Percentiles rank a stretch among this genome's conserved stretches.
Evolutionary conservation across 495 filamentous ascomycete genomes (phyloP).

Genomic region (Podospora tetraspora): DNA sequence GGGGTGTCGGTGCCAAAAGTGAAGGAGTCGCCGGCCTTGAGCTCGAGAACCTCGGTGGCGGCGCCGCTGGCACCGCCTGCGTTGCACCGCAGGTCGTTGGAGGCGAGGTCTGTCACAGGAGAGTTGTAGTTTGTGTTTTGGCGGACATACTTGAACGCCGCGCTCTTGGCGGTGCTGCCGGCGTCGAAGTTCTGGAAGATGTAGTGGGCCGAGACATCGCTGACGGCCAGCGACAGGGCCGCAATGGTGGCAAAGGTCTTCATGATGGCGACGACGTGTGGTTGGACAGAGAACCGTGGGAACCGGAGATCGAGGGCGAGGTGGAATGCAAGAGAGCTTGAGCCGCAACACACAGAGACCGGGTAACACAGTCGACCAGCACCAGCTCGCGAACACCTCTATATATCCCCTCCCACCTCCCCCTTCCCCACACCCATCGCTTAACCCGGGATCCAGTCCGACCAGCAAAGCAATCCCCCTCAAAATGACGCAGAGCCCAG

Average conservation of each 20-base stretch:
- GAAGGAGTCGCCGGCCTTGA: conserved; percentile 48
- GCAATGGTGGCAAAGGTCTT: conserved; percentile 33
- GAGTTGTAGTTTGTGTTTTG: conserved; percentile 56
- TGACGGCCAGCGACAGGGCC: conserved; percentile 34
- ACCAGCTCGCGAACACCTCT: not conserved
- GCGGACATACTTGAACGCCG: conserved; percentile 48
- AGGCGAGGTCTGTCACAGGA: conserved; percentile 52
- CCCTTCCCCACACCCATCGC: not conserved
- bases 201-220: conserved; percentile 41
- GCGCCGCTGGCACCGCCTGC: conserved; percentile 42
- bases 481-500: not conserved
- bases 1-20: conserved; percentile 48
- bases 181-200: conserved; percentile 49
- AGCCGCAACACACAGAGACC: not conserved
- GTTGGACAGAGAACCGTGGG: not conserved
- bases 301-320: not conserved
- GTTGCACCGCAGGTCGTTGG: conserved; percentile 55
- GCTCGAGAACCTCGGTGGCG: conserved; percentile 40
- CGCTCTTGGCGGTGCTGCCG: conserved; percentile 36
- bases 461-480: not conserved
- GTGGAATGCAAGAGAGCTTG: not conserved
- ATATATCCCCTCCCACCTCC: not conserved
- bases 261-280: conserved; percentile 25
- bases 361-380: not conserved
- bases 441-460: not conserved